Evolutionary conservation across 192 early-diverging fungal species (phyloP).

Genomic region (Backusella morwellensis): DNA sequence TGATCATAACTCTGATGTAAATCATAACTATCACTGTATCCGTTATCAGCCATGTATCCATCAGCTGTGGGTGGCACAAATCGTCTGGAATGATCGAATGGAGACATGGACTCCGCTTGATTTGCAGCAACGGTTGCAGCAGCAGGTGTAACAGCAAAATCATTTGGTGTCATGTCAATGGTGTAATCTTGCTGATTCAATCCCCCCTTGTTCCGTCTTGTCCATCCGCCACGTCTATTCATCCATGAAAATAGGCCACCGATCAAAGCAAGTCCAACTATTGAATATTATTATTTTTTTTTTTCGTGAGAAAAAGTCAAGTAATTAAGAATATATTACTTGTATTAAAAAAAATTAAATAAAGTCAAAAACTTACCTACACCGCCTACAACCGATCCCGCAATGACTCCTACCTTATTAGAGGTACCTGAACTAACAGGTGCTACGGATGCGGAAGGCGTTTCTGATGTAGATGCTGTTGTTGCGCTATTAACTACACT

Average conservation of each 20-base stretch:
- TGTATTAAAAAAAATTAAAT: background rate
- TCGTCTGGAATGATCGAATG: background rate
- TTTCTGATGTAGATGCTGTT: background rate
- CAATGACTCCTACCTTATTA: conserved; percentile 9
- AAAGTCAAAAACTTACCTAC: conserved; percentile 2
- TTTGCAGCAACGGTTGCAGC: background rate
- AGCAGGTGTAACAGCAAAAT: conserved; percentile 4
- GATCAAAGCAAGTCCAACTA: conserved; percentile 29
- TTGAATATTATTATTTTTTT: background rate
- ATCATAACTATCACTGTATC: background rate
- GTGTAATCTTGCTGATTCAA: background rate
- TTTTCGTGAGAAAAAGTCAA: background rate
- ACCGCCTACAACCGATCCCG: background rate
- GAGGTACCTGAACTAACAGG: background rate
- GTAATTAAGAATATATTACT: background rate
- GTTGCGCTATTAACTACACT: background rate
- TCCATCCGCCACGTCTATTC: conserved; percentile 31
- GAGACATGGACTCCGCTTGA: background rate
- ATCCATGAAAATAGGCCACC: conserved; percentile 26
- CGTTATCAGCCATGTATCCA: background rate
- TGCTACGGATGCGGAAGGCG: background rate
- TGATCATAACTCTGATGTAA: background rate
- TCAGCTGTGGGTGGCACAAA: background rate
- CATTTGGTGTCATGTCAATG: conserved; percentile 6
- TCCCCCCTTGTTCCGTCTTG: background rate